Evolutionary conservation across 2,329 filamentous ascomycete species (phyloP).

Genomic region (Zymoseptoria brevis): DNA sequence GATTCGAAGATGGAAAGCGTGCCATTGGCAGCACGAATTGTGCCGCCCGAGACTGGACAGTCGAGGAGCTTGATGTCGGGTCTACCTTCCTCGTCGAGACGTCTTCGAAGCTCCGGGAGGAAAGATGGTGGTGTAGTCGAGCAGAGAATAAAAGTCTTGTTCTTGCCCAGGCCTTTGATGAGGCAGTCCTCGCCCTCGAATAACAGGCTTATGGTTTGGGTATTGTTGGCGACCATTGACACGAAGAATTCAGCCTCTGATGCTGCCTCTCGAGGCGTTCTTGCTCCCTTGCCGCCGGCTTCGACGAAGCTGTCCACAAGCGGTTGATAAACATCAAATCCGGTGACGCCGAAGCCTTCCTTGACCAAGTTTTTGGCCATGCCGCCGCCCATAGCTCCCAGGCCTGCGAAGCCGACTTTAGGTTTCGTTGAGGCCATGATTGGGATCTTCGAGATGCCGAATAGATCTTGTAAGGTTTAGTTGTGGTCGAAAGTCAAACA

Average conservation of each 20-base stretch:
- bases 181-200: constrained; percentile 52
- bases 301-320: constrained; percentile 57
- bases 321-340: constrained; percentile 62
- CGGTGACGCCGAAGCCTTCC: constrained; percentile 58
- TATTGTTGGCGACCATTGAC: constrained; percentile 68
- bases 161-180: constrained; percentile 45
- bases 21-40: constrained; percentile 59
- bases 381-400: constrained; percentile 74
- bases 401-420: constrained; percentile 53
- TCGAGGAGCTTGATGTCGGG: constrained; percentile 61
- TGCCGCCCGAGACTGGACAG: constrained; percentile 64
- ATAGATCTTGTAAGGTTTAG: neutral
- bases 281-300: constrained; percentile 53
- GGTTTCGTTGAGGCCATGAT: constrained; percentile 20
- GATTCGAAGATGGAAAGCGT: constrained; percentile 70
- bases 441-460: neutral
- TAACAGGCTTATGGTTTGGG: constrained; percentile 59
- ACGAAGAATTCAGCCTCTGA: constrained; percentile 53
- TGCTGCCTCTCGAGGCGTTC: constrained; percentile 55
- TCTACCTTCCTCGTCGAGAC: constrained; percentile 49
- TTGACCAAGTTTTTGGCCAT: constrained; percentile 69
- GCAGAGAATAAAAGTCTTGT: constrained; percentile 57
- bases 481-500: neutral
- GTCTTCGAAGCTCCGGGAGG: constrained; percentile 51
- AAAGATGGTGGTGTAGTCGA: constrained; percentile 64